phyloP scores from a whole-genome alignment of 208 protist species.

The Porcisia hertigi region DNA sequence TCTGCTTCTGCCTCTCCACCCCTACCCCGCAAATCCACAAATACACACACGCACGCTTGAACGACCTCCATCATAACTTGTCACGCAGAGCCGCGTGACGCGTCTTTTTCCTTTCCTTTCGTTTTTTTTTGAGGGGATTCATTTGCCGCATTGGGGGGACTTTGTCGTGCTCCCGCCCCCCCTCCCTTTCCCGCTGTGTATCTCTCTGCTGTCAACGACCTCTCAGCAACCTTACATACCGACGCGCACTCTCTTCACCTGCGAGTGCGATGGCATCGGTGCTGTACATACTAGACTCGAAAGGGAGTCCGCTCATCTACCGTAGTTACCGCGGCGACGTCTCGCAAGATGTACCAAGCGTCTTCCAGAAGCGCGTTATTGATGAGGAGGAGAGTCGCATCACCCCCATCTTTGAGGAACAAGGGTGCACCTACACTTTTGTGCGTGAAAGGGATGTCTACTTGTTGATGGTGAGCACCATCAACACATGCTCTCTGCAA shows the following conservation, averaged over 20 bases:
- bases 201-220: background rate
- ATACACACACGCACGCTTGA: background rate
- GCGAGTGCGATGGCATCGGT: conserved; percentile 79
- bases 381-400: conserved; percentile 93
- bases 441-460: conserved; percentile 96
- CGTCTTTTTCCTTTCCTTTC: too few species aligned
- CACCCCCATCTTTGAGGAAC: conserved; percentile 93
- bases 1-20: background rate
- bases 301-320: conserved; percentile 94
- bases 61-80: background rate
- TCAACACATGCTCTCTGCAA: conserved; percentile 94
- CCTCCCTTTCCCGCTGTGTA: background rate
- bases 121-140: background rate
- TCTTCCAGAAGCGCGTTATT: conserved; percentile 90
- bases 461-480: conserved; percentile 94
- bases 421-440: conserved; percentile 94
- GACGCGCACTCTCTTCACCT: background rate
- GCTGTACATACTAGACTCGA: conserved; percentile 94
- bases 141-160: background rate
- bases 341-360: conserved; percentile 72
- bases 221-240: background rate
- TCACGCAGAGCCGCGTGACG: background rate
- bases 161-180: background rate
- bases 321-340: conserved; percentile 97
- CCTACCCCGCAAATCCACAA: background rate